phyloP scores from a whole-genome alignment of 2,329 filamentous ascomycete species.

The Lasiodiplodia sp. region DNA sequence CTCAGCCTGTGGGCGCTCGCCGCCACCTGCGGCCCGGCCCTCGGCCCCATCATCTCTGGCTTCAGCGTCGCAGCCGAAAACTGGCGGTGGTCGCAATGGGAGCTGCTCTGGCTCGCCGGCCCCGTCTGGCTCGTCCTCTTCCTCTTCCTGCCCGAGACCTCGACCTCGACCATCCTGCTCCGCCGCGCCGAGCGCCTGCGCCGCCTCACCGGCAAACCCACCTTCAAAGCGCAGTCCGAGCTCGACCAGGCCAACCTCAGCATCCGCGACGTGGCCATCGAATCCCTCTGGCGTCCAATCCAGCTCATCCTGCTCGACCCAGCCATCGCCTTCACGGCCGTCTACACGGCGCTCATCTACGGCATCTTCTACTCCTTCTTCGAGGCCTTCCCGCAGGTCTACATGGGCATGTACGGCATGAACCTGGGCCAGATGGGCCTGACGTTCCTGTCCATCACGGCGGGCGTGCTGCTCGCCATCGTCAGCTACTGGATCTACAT shows the following conservation, averaged over 20 bases:
- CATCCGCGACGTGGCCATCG: slow-evolving; percentile 51
- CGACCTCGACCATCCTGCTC: slow-evolving; percentile 36
- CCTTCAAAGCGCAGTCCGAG: slow-evolving; percentile 68
- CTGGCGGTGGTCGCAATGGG: slow-evolving; percentile 40
- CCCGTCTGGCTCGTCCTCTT: slow-evolving; percentile 37
- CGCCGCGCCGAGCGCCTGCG: slow-evolving; percentile 38
- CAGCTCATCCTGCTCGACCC: slow-evolving; percentile 52
- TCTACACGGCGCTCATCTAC: slow-evolving; percentile 35
- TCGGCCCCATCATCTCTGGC: slow-evolving; percentile 38
- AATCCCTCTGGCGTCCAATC: slow-evolving; percentile 48
- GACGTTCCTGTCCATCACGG: slow-evolving; percentile 43
- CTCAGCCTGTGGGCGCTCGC: slow-evolving; percentile 55
- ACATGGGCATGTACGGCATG: slow-evolving; percentile 50
- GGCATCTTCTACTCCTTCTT: slow-evolving; percentile 37
- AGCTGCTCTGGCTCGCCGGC: slow-evolving; percentile 38
- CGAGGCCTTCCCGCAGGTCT: slow-evolving; percentile 50
- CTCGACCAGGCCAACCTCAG: slow-evolving; percentile 65
- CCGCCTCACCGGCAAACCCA: slow-evolving; percentile 61
- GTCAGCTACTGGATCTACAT: slow-evolving; percentile 36
- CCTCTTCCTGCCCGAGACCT: slow-evolving; percentile 38
- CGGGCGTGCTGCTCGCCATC: slow-evolving; percentile 38
- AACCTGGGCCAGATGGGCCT: slow-evolving; percentile 44
- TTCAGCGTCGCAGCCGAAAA: slow-evolving; percentile 35
- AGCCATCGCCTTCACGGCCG: slow-evolving; percentile 35
- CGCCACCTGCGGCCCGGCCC: slow-evolving; percentile 45